These are phyloP conservation scores for Podaxis sp. DNA, from an alignment of 768 basidiomycete species.

Conservation along the genomic window DNA sequence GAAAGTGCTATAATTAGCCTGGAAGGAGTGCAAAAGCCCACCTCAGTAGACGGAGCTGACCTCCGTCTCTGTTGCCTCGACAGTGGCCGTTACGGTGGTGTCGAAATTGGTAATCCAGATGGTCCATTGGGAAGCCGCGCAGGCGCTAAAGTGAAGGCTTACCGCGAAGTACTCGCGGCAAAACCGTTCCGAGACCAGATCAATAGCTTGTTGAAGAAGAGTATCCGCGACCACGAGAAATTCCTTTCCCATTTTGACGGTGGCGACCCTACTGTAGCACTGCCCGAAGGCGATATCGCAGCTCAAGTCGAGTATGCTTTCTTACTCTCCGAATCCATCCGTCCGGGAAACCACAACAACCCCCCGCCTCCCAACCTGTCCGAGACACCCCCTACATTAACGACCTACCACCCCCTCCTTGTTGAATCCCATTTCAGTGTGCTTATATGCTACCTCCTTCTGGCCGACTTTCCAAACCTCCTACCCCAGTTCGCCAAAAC, in stretches of 20 bases:
- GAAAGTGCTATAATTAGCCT: slow-evolving; percentile 70
- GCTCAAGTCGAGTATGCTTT: slow-evolving; percentile 66
- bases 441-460: slow-evolving; percentile 72
- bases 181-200: slow-evolving; percentile 62
- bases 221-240: slow-evolving; percentile 81
- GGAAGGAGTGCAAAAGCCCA: slow-evolving; percentile 64
- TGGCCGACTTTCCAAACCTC: slow-evolving; percentile 68
- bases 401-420: slow-evolving; percentile 88
- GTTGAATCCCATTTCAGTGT: slow-evolving; percentile 86
- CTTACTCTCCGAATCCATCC: slow-evolving; percentile 62
- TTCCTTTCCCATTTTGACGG: slow-evolving; percentile 84
- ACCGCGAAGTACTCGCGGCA: slow-evolving; percentile 58
- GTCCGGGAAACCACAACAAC: slow-evolving; percentile 54
- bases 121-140: slow-evolving; percentile 67
- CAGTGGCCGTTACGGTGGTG: slow-evolving; percentile 78
- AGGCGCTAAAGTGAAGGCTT: slow-evolving; percentile 63
- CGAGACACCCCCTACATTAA: slow-evolving; percentile 63
- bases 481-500: slow-evolving; percentile 66
- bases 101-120: slow-evolving; percentile 79
- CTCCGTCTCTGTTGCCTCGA: slow-evolving; percentile 75
- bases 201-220: slow-evolving; percentile 60
- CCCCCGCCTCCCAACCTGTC: slow-evolving; percentile 30
- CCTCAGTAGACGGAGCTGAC: slow-evolving; percentile 68
- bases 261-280: slow-evolving; percentile 45
- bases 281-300: slow-evolving; percentile 44